These are phyloP conservation scores for Talaromyces sp. DNA, from an alignment of 2,329 filamentous ascomycete genomes.

Conservation along the genomic window DNA sequence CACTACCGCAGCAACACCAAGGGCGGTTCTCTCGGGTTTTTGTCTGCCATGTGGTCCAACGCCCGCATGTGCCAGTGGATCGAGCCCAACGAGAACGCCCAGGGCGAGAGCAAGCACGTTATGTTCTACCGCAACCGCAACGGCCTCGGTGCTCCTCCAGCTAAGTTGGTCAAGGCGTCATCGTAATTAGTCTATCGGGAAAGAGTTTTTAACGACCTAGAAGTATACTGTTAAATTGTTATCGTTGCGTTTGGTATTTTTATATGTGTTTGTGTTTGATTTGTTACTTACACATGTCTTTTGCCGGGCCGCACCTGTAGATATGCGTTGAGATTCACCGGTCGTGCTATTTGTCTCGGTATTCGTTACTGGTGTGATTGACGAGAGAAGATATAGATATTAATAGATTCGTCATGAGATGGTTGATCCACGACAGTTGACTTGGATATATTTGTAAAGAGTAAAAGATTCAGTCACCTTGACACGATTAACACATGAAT, in stretches of 20 bases:
- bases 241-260: background rate
- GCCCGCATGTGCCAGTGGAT: constrained; percentile 94
- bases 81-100: constrained; percentile 76
- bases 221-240: background rate
- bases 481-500: background rate
- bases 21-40: constrained; percentile 74
- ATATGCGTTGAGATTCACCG: background rate
- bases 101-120: constrained; percentile 75
- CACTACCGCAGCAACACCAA: constrained; percentile 84
- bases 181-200: background rate
- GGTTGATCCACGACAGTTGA: background rate
- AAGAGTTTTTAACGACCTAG: background rate
- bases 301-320: background rate
- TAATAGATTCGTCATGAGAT: background rate
- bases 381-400: background rate
- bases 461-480: background rate
- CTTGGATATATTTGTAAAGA: no score
- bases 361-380: background rate
- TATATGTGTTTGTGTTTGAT: background rate
- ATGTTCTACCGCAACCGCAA: constrained; percentile 96
- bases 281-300: background rate
- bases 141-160: constrained; percentile 63
- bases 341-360: background rate
- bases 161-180: constrained; percentile 28
- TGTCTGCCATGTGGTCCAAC: constrained; percentile 73